These are phyloP conservation scores for Monilinia aucupariae DNA, from an alignment of 2,329 filamentous ascomycete species.

Conservation along the genomic window DNA sequence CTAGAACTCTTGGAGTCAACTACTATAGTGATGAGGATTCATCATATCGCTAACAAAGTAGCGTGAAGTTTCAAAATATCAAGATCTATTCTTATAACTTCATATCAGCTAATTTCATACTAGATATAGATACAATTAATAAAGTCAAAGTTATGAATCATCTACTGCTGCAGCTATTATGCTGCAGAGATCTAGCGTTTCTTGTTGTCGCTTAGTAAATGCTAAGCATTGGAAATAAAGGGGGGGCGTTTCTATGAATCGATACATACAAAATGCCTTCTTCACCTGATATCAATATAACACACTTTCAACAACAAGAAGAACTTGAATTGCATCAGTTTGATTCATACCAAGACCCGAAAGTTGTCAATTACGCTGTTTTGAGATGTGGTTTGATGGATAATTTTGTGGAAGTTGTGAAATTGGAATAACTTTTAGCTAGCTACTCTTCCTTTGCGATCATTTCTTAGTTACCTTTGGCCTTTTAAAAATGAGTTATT, in stretches of 20 bases:
- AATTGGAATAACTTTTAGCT: too few species aligned
- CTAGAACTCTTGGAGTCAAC: too few species aligned
- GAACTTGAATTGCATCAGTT: neutral
- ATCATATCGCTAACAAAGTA: neutral
- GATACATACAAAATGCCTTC: neutral
- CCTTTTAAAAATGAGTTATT: too few species aligned
- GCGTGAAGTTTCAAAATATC: neutral
- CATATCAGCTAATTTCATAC: neutral
- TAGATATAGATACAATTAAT: neutral
- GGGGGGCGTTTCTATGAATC: neutral
- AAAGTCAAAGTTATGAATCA: neutral
- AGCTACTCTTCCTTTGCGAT: too few species aligned
- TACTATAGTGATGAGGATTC: too few species aligned
- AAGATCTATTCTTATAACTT: too few species aligned
- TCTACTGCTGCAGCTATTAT: neutral
- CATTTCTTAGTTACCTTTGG: too few species aligned
- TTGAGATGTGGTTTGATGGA: too few species aligned
- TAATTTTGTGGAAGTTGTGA: too few species aligned
- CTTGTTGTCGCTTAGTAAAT: neutral
- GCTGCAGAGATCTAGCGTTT: neutral
- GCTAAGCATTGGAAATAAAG: neutral
- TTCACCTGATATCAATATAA: neutral
- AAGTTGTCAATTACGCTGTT: too few species aligned
- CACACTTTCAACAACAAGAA: neutral
- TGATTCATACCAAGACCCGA: neutral